Conservation (phyloP, 1,284 basidiomycete genomes). For the Golubevia pallescens region DNA sequence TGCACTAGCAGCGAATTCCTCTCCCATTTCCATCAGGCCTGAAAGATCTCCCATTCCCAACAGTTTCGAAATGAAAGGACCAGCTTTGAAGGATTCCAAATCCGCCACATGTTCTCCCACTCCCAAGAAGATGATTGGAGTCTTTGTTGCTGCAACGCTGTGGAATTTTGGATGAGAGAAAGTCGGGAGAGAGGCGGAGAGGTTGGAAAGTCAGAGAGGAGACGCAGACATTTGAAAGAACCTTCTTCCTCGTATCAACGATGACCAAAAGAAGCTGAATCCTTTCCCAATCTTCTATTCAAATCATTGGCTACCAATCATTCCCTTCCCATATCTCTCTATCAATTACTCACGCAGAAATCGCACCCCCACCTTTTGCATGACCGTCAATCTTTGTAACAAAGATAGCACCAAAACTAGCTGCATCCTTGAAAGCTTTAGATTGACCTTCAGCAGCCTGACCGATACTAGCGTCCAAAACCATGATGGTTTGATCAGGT, state of each 20-base stretch:
- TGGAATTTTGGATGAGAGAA: background rate
- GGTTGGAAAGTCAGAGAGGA: too few relatives aligned
- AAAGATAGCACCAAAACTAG: slow-evolving; percentile 97
- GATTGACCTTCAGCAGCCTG: slow-evolving; percentile 97
- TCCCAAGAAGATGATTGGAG: slow-evolving; percentile 97
- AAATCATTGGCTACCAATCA: too few relatives aligned
- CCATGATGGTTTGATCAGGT: slow-evolving; percentile 71
- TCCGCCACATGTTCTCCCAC: slow-evolving; percentile 96
- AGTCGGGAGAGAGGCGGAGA: background rate
- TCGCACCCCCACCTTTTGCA: slow-evolving; percentile 98
- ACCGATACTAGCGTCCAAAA: slow-evolving; percentile 70
- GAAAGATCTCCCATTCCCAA: slow-evolving; percentile 95
- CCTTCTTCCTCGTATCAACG: too few relatives aligned
- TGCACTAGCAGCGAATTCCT: slow-evolving; percentile 65
- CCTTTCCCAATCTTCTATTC: too few relatives aligned
- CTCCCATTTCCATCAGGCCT: slow-evolving; percentile 91
- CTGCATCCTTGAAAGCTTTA: slow-evolving; percentile 95
- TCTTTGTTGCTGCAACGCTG: slow-evolving; percentile 96
- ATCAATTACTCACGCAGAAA: slow-evolving; percentile 77
- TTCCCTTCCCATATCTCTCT: background rate
- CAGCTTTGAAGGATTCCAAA: slow-evolving; percentile 91
- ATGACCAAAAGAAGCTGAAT: too few relatives aligned
- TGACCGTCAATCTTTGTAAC: slow-evolving; percentile 99
- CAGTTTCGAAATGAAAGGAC: slow-evolving; percentile 96
- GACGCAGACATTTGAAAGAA: too few relatives aligned